A percentile compares a stretch with the other conserved stretches of the same genome.
These are phyloP conservation scores for Urtica urens DNA, from an alignment of 306 rosid species.

Conservation along the genomic window DNA sequence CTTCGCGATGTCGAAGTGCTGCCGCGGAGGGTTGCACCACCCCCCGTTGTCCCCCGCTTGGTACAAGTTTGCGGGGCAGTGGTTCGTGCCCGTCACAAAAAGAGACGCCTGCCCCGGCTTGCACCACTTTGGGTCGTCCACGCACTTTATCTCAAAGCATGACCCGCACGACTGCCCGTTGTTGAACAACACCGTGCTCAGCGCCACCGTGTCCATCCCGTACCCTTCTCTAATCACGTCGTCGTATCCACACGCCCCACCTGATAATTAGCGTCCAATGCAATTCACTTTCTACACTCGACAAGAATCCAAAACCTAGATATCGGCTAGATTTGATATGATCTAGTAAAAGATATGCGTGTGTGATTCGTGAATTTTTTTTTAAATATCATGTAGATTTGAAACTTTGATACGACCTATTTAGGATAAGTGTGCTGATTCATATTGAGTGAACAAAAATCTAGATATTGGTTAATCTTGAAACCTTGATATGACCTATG, in stretches of 20 bases:
- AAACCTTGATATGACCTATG: too few relatives aligned
- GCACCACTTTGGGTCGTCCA: conserved; percentile 37
- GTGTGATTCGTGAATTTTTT: too few relatives aligned
- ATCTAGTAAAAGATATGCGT: too few relatives aligned
- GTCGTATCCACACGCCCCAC: conserved; percentile 78
- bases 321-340: too few relatives aligned
- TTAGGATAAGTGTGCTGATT: too few relatives aligned
- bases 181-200: conserved; percentile 53
- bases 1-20: conserved; percentile 65
- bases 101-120: conserved; percentile 34
- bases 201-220: conserved; percentile 55
- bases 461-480: too few relatives aligned
- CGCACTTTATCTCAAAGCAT: conserved; percentile 60
- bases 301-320: too few relatives aligned
- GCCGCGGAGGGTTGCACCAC: conserved; percentile 78
- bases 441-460: too few relatives aligned
- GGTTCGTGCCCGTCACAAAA: conserved; percentile 51
- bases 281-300: too few relatives aligned
- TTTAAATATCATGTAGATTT: too few relatives aligned
- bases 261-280: conserved; percentile 25
- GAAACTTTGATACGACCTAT: too few relatives aligned
- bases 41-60: conserved; percentile 45
- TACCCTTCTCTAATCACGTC: conserved; percentile 63
- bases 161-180: conserved; percentile 54
- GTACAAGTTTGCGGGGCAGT: conserved; percentile 46